Conservation (phyloP, 1,284 basidiomycete genomes). For the Wolfiporia cocos region DNA sequence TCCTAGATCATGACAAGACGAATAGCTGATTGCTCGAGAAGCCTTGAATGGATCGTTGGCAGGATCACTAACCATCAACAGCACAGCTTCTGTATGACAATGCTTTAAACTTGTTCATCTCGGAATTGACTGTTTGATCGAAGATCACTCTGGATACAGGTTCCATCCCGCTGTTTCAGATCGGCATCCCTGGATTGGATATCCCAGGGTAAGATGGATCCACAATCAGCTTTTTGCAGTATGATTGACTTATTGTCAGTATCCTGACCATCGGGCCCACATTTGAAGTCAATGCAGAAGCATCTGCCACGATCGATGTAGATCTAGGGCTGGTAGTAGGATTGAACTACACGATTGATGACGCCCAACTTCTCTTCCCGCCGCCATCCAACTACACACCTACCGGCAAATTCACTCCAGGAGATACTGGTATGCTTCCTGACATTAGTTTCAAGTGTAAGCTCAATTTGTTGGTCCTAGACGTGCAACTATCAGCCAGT, state of each 20-base stretch:
- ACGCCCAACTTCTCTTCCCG: slow-evolving; percentile 40
- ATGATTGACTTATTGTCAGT: slow-evolving; percentile 10
- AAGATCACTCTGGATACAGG: slow-evolving; percentile 32
- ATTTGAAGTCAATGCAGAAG: slow-evolving; percentile 25
- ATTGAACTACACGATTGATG: slow-evolving; percentile 25
- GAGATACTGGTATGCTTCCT: slow-evolving; percentile 30
- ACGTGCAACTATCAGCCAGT: background rate
- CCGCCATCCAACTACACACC: slow-evolving; percentile 15
- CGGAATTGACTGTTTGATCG: background rate
- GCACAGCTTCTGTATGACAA: slow-evolving; percentile 1
- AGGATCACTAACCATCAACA: slow-evolving; percentile 26
- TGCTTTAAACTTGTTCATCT: background rate
- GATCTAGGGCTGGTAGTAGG: slow-evolving; percentile 33
- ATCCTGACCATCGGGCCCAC: slow-evolving; percentile 31
- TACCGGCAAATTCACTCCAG: slow-evolving; percentile 16
- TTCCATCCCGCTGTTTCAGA: slow-evolving; percentile 27
- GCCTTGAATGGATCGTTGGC: slow-evolving; percentile 4
- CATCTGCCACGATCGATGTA: slow-evolving; percentile 25
- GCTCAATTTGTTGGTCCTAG: background rate
- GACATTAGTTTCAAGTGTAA: background rate
- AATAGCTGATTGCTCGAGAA: slow-evolving; percentile 1
- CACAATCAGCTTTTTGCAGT: background rate
- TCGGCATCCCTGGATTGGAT: slow-evolving; percentile 34
- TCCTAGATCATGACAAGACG: slow-evolving; percentile 7
- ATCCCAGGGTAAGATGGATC: slow-evolving; percentile 31